These are phyloP conservation scores for Saxispiralis lemnorum DNA, from an alignment of 495 filamentous ascomycete species.

Conservation along the genomic window DNA sequence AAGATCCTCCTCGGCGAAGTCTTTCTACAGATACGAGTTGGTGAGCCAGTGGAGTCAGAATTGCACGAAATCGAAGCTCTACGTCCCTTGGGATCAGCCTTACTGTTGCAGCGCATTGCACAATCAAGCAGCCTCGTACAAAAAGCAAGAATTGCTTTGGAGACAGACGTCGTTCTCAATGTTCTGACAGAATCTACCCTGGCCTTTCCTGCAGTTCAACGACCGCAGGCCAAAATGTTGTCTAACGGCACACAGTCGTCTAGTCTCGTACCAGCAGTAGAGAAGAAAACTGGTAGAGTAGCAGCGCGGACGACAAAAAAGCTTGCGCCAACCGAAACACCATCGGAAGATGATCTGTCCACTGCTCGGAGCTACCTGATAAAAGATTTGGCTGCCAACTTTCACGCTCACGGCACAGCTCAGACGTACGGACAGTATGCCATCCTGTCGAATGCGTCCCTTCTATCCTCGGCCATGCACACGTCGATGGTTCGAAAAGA, in stretches of 20 bases:
- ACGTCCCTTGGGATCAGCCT: not conserved
- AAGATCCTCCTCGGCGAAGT: not conserved
- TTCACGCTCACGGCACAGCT: constrained; percentile 27
- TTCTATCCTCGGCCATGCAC: constrained; percentile 33
- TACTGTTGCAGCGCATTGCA: constrained; percentile 20
- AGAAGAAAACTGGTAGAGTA: not conserved
- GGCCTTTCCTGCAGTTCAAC: constrained; percentile 43
- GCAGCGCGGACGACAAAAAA: not conserved
- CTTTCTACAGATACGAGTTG: not conserved
- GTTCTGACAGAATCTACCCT: constrained; percentile 83
- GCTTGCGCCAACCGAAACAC: too few relatives aligned
- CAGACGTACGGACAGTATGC: not conserved
- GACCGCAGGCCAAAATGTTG: not conserved
- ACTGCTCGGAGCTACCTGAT: constrained; percentile 43
- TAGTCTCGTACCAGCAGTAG: not conserved
- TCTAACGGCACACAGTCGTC: not conserved
- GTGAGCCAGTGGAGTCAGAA: too few relatives aligned
- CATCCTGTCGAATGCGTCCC: not conserved
- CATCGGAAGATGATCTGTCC: constrained; percentile 21
- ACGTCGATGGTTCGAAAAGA: constrained; percentile 37
- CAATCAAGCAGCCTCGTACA: constrained; percentile 32
- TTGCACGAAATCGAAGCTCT: too few relatives aligned
- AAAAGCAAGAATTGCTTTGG: constrained; percentile 48
- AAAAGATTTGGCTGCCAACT: constrained; percentile 37
- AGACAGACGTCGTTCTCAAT: constrained; percentile 67